These are phyloP conservation scores for Populus nigra DNA, from an alignment of 345 rosid species.

Conservation along the genomic window DNA sequence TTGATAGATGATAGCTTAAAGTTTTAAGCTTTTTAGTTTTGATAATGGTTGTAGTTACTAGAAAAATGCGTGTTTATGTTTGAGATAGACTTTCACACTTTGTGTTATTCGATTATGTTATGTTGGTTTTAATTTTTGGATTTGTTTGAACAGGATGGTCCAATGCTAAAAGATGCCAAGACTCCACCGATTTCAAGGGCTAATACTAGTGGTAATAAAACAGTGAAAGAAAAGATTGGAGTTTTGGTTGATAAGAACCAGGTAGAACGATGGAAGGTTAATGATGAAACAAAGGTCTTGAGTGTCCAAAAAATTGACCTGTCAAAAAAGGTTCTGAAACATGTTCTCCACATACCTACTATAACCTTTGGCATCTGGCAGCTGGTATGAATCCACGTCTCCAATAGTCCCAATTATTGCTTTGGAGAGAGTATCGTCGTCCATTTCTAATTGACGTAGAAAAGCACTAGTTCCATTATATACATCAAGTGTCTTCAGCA, in stretches of 20 bases:
- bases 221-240: slow-evolving; percentile 23
- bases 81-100: neutral
- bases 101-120: neutral
- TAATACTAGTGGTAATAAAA: slow-evolving; percentile 15
- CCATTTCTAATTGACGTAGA: slow-evolving; percentile 74
- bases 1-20: neutral
- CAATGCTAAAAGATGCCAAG: slow-evolving; percentile 60
- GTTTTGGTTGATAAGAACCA: slow-evolving; percentile 46
- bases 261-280: slow-evolving; percentile 42
- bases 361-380: slow-evolving; percentile 98
- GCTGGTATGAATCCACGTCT: slow-evolving; percentile 89
- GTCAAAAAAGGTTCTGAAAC: neutral
- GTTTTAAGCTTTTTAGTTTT: neutral
- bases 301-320: neutral
- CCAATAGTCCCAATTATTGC: slow-evolving; percentile 97
- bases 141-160: slow-evolving; percentile 55
- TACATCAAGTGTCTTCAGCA: slow-evolving; percentile 80
- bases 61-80: neutral
- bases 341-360: slow-evolving; percentile 58
- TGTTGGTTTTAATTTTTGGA: slow-evolving; percentile 5
- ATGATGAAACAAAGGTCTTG: neutral
- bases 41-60: neutral
- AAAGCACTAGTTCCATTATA: slow-evolving; percentile 86
- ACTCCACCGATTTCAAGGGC: slow-evolving; percentile 49
- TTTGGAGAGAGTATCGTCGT: slow-evolving; percentile 79